These are phyloP conservation scores for Chlorella variabilis DNA, from an alignment of 163 green algal genomes.

Conservation along the genomic window DNA sequence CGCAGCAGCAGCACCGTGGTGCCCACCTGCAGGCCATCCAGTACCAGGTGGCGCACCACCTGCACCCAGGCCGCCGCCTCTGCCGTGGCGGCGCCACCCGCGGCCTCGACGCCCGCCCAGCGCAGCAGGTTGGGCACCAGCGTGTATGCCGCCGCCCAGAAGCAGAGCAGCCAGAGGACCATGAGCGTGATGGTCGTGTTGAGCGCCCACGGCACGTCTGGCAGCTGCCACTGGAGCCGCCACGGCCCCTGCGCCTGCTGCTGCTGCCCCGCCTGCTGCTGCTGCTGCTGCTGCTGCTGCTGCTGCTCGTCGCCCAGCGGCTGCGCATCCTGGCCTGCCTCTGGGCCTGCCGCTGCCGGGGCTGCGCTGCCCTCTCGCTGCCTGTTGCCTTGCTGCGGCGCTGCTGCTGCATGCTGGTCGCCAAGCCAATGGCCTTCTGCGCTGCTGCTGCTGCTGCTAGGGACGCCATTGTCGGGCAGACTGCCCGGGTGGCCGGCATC, in stretches of 20 bases:
- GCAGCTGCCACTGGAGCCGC: conserved; percentile 48
- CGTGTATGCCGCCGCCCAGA: conserved; percentile 70
- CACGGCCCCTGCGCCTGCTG: conserved; percentile 30
- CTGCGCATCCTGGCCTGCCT: too few relatives aligned
- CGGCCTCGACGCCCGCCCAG: conserved; percentile 64
- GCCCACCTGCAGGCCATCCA: conserved; percentile 83
- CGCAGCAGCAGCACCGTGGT: conserved; percentile 82
- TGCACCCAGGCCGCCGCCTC: conserved; percentile 35
- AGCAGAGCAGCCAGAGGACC: conserved; percentile 85
- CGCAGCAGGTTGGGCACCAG: conserved; percentile 60
- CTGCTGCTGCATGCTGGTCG: neutral
- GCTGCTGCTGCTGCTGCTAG: neutral
- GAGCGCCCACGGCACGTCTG: conserved; percentile 62
- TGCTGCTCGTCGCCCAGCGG: neutral
- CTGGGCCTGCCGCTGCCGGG: neutral
- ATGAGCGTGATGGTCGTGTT: conserved; percentile 71
- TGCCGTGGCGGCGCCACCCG: neutral
- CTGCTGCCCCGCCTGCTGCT: conserved; percentile 27
- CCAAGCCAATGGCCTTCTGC: neutral
- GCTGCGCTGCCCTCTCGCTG: neutral
- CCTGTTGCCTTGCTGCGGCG: neutral
- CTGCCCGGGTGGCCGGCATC: too few relatives aligned
- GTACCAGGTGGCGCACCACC: conserved; percentile 82
- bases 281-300: conserved; percentile 15
- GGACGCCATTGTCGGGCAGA: neutral